Evolutionary conservation across 1,284 basidiomycete genomes (phyloP).

Genomic region (Leucoagaricus sp.): DNA sequence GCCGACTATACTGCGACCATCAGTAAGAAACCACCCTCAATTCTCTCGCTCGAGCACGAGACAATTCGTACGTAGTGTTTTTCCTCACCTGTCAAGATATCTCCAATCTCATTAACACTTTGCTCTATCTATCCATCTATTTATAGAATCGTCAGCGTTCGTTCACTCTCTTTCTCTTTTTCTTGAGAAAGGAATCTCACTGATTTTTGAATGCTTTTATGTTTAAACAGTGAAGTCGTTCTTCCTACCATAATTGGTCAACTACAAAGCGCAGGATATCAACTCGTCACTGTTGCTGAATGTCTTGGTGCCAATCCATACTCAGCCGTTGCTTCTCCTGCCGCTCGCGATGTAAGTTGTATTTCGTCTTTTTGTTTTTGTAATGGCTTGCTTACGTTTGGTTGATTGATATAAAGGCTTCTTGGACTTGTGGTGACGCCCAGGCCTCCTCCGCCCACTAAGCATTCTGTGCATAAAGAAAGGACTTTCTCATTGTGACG

Average conservation of each 20-base stretch:
- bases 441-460: not conserved
- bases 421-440: not conserved
- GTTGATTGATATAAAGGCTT: not conserved
- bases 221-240: constrained; percentile 28
- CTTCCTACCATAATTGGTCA: constrained; percentile 34
- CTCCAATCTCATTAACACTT: not conserved
- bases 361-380: not conserved
- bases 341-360: constrained; percentile 25
- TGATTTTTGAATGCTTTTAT: not conserved
- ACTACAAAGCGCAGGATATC: constrained; percentile 32
- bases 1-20: constrained; percentile 27
- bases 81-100: not conserved
- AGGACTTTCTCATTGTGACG: too few species aligned
- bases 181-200: too few species aligned
- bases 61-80: constrained; percentile 1
- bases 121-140: too few species aligned
- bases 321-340: constrained; percentile 27
- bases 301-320: constrained; percentile 42
- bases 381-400: not conserved
- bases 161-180: constrained; percentile 12
- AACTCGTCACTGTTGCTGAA: constrained; percentile 46
- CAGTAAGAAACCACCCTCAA: constrained; percentile 23
- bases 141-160: constrained; percentile 10
- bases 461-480: too few species aligned
- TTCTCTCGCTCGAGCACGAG: constrained; percentile 35